Base-by-base conservation (phyloP, 208 protist species). In the Crithidia brevicula region DNA sequence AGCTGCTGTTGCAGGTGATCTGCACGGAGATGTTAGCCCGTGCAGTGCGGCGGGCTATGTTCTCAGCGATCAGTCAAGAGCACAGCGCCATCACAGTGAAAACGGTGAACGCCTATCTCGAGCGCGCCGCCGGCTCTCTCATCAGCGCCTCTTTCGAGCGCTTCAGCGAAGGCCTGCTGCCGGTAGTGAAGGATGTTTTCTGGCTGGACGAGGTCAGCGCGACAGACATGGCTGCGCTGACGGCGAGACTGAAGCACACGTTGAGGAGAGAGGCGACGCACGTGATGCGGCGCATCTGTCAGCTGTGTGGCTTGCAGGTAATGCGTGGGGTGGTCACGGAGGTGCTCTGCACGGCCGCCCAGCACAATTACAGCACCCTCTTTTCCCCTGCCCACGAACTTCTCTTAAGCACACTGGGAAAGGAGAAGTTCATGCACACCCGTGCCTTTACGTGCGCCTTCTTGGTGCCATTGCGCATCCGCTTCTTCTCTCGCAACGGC, bases 21-120 rank as follows among this genome's bases (percentile, higher is more conserved):
- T 49, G 64, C 36, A 49, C 71, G 6, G 84, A 90, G 62, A 79
- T 90, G 49, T 46, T 86, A 23, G 80, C 77, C 20, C 80, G 84
- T 28, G 67, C 79, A 16, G 66, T 84, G 20, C 79, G 83, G 16
- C 69, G 67, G 0, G 43, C 77, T 4, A 62, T 89, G 63, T 80
- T 73, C 45, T 23, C 33, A 20, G 52, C 79, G 45, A 74, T 75
- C 43, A 46, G 20, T 22, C 53, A 70, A 5, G 77, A 89, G 46
- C 57, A 40, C 9, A 28, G 51, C 6, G 47, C 68, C 2, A 50
- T 22, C 33, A 72, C 64, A 8, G 25, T 83, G 5, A 61, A 57
- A 25, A 42, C 47, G 13, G 71, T 64, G 15, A 80, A 81, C 56
- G 61, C 23, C 25, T 86, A 77, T 56, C 71, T 89, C 23, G 69